Base-by-base conservation (phyloP, 2,329 filamentous ascomycete genomes). In the Diaporthe eres region DNA sequence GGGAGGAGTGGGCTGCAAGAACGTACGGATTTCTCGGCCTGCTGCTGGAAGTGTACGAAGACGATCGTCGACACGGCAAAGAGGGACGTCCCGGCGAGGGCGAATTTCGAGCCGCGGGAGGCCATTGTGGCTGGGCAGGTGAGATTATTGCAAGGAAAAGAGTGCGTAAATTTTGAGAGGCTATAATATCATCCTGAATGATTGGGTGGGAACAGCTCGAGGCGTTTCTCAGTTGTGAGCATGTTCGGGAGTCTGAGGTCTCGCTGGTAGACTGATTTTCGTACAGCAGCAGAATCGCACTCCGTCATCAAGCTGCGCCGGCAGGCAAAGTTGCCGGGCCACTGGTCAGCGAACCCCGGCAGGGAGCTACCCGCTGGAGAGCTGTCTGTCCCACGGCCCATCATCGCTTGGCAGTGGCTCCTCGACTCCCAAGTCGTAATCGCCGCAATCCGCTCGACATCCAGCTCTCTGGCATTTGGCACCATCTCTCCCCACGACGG, bases 1-100 rank as follows among this genome's bases (percentile, higher is more conserved):
- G 37, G 61, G 22, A 37, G 39, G 19, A 47, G 37, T 34, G 47
- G 86, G 78, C 58, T 53, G 15, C 42, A 71, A 42, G 25, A 13
- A 86, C 92, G 77, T 88, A 98, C 96, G 78, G 91, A 90, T 88
- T 94, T 93, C 83, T 99, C 97, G 47, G 90, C 89, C 81, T 93
- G 92, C 84, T 99, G 97, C 80, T 95, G 92, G 85, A 94, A 96
- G 84, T 99, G 97, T 63, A 99, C 97, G 80, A 97, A 92, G 79
- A 92, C 87, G 77, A 99, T 92, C 65, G 96, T 97, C 78, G 90
- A 88, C 71, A 91, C 89, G 37, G 96, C 94, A 80, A 94, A 92
- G 78, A 95, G 86, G 47, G 94, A 93, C 0, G 96, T 98, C 60
- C 90, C 91, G 71, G 92, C 88, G 37, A 99, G 88, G 19, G 97